A percentile compares a stretch with the other conserved stretches of the same genome.
phyloP scores from a whole-genome alignment of 805 yeast species.

The Schizosaccharomyces osmophilus region DNA sequence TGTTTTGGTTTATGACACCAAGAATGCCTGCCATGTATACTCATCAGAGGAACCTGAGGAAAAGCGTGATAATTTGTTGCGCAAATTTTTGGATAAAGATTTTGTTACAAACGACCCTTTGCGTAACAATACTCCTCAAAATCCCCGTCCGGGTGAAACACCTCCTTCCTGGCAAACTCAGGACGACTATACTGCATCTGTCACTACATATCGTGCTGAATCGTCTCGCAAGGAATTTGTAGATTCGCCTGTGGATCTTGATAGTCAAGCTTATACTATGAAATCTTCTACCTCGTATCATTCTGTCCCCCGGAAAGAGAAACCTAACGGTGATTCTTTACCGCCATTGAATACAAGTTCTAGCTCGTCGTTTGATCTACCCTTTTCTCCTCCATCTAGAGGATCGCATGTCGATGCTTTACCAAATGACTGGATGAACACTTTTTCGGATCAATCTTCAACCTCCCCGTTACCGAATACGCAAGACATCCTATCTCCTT shows the following conservation, averaged over 20 bases:
- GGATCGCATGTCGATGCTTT: too few relatives aligned
- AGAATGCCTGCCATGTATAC: constrained; percentile 1
- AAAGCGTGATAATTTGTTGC: background rate
- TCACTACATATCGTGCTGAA: background rate
- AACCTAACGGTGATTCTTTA: too few relatives aligned
- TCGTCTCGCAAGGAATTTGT: background rate
- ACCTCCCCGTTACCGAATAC: too few relatives aligned
- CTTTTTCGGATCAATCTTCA: too few relatives aligned
- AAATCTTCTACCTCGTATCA: background rate
- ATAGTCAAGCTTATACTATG: background rate
- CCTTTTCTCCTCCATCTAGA: too few relatives aligned
- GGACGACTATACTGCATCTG: background rate
- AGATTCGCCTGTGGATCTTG: background rate
- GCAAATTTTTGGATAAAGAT: background rate
- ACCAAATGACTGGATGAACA: too few relatives aligned
- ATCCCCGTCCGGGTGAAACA: background rate
- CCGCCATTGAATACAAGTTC: too few relatives aligned
- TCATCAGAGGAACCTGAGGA: background rate
- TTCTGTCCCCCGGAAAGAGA: background rate
- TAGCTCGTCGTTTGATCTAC: too few relatives aligned
- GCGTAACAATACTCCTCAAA: background rate
- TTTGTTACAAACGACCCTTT: background rate
- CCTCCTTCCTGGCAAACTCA: background rate
- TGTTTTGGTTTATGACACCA: constrained; percentile 42
- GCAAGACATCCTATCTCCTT: background rate